Conservation (phyloP, 1,284 basidiomycete genomes). For the Coniferiporia sulphurascens region DNA sequence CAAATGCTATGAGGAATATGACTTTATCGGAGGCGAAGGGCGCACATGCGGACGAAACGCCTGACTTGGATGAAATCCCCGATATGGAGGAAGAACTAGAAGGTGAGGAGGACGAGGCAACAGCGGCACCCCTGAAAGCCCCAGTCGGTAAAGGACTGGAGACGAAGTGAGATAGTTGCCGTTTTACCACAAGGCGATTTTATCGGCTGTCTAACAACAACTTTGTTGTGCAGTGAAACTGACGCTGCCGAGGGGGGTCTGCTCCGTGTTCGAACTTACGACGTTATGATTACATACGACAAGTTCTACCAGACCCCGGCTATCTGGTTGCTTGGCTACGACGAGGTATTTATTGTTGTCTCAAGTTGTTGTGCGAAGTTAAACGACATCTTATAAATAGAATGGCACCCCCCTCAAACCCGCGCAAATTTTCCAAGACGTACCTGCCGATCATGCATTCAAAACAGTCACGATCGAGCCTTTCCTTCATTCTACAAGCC, state of each 20-base stretch:
- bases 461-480: conserved; percentile 99
- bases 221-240: conserved; percentile 38
- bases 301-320: conserved; percentile 97
- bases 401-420: conserved; percentile 84
- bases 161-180: conserved; percentile 33
- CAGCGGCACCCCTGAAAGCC: conserved; percentile 59
- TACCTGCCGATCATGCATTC: conserved; percentile 94
- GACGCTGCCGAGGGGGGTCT: conserved; percentile 77
- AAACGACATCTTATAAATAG: conserved; percentile 35
- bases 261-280: conserved; percentile 95
- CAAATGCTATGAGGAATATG: conserved; percentile 35
- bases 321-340: conserved; percentile 93
- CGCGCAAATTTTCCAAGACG: conserved; percentile 93
- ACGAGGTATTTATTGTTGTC: conserved; percentile 59
- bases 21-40: conserved; percentile 39
- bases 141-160: conserved; percentile 36
- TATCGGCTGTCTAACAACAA: not conserved
- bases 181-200: not conserved
- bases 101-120: conserved; percentile 78
- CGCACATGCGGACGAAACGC: conserved; percentile 45
- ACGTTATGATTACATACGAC: conserved; percentile 99
- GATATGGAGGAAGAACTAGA: conserved; percentile 88
- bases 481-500: conserved; percentile 86
- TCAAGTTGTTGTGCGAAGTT: not conserved
- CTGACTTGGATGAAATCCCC: conserved; percentile 88